Base-by-base conservation (phyloP, 2,329 filamentous ascomycete genomes). In the Elsinoe perseae region DNA sequence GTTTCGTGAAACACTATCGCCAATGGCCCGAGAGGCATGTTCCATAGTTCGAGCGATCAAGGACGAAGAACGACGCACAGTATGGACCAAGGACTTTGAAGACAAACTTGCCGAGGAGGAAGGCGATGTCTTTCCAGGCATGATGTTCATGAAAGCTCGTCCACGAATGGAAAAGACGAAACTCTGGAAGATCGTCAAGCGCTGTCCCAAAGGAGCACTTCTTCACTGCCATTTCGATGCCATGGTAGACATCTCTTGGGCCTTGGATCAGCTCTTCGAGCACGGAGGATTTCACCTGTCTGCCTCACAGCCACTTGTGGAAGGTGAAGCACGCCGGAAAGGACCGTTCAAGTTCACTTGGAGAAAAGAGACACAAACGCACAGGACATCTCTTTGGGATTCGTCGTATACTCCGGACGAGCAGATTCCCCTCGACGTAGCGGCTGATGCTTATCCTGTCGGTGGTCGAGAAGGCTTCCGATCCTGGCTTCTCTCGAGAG, bases 71-170 rank as follows among this genome's bases (percentile, higher is more conserved):
- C 81, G 84, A 64, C 75, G 78, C 54, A 84, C 82, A 2, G 75
- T 92, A 58, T 95, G 90, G 91, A 89, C 84, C 8, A 76, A 80
- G 28, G 79, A 82, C 44, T 81, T 86, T 50, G 86, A 92, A 64
- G 84, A 91, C 65, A 77, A 77, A 43, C 74, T 89, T 2, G 83
- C 85, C 2, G 79, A 80, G 61, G 73, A 81, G 56, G 74, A 73
- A 23, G 79, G 82, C 59, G 81, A 83, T 62, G 75, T 92, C 52
- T 89, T 87, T 67, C 89, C 89, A 0, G 91, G 91, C 9, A 95
- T 95, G 86, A 93, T 95, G 87, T 96, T 95, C 72, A 84, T 81
- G 32, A 78, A 92, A 32, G 89, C 89, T 63, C 92, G 90, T 70
- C 80, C 84, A n/a, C 82, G 83, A 34, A 95, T 95, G 82, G 89